Percentiles rank a stretch among this genome's conserved stretches.
Evolutionary conservation across 2,329 filamentous ascomycete species (phyloP).

Genomic region (Septoria petroselini): DNA sequence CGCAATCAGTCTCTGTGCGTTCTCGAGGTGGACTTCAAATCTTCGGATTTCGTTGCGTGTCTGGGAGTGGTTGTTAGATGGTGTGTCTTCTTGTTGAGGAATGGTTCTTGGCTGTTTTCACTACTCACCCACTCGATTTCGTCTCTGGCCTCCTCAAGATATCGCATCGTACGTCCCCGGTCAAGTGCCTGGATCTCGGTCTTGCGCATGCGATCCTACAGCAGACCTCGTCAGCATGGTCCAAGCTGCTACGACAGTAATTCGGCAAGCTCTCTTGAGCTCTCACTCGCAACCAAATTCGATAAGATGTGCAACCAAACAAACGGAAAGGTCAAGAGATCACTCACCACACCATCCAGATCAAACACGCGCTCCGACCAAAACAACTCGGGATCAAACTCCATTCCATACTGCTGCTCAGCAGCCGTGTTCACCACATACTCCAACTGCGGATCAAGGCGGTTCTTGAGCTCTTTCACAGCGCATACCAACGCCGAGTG

Average conservation of each 20-base stretch:
- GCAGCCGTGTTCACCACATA: constrained; percentile 1
- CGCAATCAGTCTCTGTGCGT: constrained; percentile 13
- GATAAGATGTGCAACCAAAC: too few relatives aligned
- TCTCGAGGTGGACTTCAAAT: constrained; percentile 19
- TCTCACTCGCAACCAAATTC: too few relatives aligned
- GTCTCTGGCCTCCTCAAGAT: constrained; percentile 14
- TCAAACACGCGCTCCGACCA: constrained; percentile 10
- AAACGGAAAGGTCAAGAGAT: too few relatives aligned
- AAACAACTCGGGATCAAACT: constrained; percentile 17
- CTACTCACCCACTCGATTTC: constrained; percentile 20
- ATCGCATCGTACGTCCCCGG: neutral
- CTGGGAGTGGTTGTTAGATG: too few relatives aligned
- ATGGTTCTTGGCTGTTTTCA: too few relatives aligned
- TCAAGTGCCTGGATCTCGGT: constrained; percentile 2
- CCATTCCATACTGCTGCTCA: constrained; percentile 14
- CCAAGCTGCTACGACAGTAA: too few relatives aligned
- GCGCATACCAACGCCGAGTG: constrained; percentile 12
- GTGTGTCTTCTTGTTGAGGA: too few relatives aligned
- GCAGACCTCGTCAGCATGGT: too few relatives aligned
- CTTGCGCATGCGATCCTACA: constrained; percentile 6
- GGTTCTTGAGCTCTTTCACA: constrained; percentile 11
- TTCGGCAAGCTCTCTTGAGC: neutral
- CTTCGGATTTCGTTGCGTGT: constrained; percentile 14
- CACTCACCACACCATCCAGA: constrained; percentile 7
- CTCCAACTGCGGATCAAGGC: constrained; percentile 21